phyloP scores from a whole-genome alignment of 306 rosid species.

The Cucumis melo region DNA sequence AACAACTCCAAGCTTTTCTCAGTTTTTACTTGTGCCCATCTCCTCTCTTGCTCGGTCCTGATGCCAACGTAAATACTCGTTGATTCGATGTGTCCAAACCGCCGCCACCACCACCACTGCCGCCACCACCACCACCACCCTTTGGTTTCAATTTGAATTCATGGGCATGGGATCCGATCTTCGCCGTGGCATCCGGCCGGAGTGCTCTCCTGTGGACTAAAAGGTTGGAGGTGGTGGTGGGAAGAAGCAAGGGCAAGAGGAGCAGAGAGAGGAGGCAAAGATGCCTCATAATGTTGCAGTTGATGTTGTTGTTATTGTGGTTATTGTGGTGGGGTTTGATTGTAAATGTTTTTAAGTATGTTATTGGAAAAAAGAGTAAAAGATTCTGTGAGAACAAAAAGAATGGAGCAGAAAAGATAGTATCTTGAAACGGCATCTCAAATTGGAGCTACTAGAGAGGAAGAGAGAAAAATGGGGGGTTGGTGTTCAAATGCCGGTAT shows the following conservation, averaged over 20 bases:
- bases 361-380: neutral
- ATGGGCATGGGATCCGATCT: neutral
- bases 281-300: neutral
- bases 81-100: neutral
- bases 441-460: neutral
- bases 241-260: neutral
- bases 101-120: neutral
- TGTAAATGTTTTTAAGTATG: neutral
- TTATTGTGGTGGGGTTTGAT: neutral
- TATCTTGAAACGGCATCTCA: neutral
- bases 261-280: neutral
- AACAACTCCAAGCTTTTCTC: neutral
- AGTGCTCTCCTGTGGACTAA: neutral
- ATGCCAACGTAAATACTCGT: constrained; percentile 4
- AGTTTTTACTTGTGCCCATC: neutral
- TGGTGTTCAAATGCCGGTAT: neutral
- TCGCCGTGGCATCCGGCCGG: too few relatives aligned
- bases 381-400: constrained; percentile 4
- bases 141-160: neutral
- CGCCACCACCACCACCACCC: neutral
- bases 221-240: neutral
- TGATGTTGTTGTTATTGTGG: neutral
- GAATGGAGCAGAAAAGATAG: constrained; percentile 10
- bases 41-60: constrained; percentile 8
- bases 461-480: neutral